These are phyloP conservation scores for Penicillium lagena DNA, from an alignment of 495 filamentous ascomycete genomes.

Conservation along the genomic window DNA sequence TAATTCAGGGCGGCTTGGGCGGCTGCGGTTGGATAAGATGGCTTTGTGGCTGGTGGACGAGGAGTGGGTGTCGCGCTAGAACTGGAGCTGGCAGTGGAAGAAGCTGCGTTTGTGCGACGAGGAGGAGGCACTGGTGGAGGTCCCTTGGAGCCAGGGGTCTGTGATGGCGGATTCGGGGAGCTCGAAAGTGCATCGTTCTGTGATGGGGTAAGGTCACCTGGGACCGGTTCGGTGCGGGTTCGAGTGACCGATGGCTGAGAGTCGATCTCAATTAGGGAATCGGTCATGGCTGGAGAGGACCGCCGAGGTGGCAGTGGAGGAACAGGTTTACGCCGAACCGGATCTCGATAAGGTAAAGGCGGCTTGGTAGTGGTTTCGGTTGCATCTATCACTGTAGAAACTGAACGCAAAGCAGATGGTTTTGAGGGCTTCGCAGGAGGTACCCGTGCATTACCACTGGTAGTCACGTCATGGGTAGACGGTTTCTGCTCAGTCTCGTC, in stretches of 20 bases:
- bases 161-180: background rate
- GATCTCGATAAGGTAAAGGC: slow-evolving; percentile 1
- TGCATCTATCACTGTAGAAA: slow-evolving; percentile 14
- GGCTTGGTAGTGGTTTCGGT: slow-evolving; percentile 3
- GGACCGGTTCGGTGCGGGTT: slow-evolving; percentile 6
- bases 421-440: slow-evolving; percentile 62
- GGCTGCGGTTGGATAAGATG: slow-evolving; percentile 26
- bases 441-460: slow-evolving; percentile 15
- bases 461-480: slow-evolving; percentile 2
- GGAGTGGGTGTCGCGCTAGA: slow-evolving; percentile 9
- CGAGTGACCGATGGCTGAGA: slow-evolving; percentile 8
- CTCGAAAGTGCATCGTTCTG: background rate
- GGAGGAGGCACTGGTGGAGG: slow-evolving; percentile 30
- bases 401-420: slow-evolving; percentile 54
- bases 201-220: slow-evolving; percentile 1
- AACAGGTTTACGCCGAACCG: slow-evolving; percentile 34
- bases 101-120: slow-evolving; percentile 26
- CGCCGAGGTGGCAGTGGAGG: slow-evolving; percentile 40
- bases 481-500: slow-evolving; percentile 33
- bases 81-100: slow-evolving; percentile 9
- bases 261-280: slow-evolving; percentile 10
- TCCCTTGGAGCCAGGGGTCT: slow-evolving; percentile 11
- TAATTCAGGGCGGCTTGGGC: slow-evolving; percentile 26
- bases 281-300: slow-evolving; percentile 15
- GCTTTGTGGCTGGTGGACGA: slow-evolving; percentile 12